Evolutionary conservation across 371 early-diverging fungal genomes (phyloP), one percentile per base, ranked within the genome.

Genomic region (Smittium culicis): DNA sequence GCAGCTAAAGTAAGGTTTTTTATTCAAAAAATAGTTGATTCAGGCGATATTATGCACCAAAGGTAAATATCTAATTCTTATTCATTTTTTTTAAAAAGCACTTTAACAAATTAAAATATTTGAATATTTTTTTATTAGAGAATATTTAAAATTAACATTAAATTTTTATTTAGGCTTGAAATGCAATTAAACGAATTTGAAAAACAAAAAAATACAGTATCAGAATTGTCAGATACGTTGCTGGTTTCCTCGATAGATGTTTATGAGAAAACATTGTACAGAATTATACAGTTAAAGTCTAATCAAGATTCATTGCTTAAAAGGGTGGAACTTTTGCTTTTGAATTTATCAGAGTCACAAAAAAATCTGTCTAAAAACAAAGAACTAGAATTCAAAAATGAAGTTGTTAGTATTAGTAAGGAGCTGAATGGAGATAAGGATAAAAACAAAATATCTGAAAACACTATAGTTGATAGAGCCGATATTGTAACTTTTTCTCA

Each of bases 101-200:
- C 27, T 32, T 60, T 32, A 30, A 30, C 5, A 33, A 34, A 32
- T 63, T 63, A n/a, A 63, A n/a, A 32, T 63, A 25, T 29, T 59
- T 14, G 16, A 29, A 14, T 59, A 29, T 59, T 59, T 14, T 59
- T 59, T 59, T 27, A 14, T 27, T 32, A 16, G 11, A 8, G 32
- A 16, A 29, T 8, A 60, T 60, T 60, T 27, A 60, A 29, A 29
- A 27, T 8, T 60, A 60, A 29, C 8, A 29, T 14, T 25, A 27
- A 27, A 29, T 60, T 60, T 60, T n/a, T n/a, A n/a, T n/a, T n/a
- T 63, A 63, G 63, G n/a, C n/a, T 33, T 25, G 65, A 64, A 35
- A 35, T 35, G 35, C 35, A 35, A 54, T 5, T 35, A 24, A 30
- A 29, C 17, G 65, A 64, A 34, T 64, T 64, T 45, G 54, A 64